Evolutionary conservation across 805 yeast species (phyloP).

Genomic region (Metschnikowia santaceciliae): DNA sequence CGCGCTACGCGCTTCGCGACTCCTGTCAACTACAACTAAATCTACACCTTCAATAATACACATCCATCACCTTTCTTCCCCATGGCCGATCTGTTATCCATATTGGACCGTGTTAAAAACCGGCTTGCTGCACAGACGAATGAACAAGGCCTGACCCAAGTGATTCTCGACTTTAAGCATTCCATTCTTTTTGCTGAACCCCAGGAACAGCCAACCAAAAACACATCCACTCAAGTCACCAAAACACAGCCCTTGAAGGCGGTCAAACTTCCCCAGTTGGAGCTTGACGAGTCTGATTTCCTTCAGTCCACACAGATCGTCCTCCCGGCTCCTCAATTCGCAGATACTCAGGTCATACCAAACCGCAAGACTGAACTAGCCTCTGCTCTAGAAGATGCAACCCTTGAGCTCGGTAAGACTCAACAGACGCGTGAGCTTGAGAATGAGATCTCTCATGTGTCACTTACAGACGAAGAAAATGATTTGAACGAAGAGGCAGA

Average conservation of each 20-base stretch:
- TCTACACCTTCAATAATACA: not conserved
- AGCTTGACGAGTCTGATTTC: constrained; percentile 16
- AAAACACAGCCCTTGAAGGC: not conserved
- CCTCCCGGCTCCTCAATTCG: not conserved
- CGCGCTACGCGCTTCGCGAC: not conserved
- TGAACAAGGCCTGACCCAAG: constrained; percentile 8
- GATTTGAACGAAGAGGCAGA: constrained; percentile 26
- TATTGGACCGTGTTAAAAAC: constrained; percentile 25
- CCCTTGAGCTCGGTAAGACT: not conserved
- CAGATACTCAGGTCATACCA: constrained; percentile 7
- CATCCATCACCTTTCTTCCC: not conserved
- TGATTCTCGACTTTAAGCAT: constrained; percentile 14
- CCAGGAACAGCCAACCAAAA: constrained; percentile 3
- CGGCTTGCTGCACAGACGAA: constrained; percentile 12
- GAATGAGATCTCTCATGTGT: constrained; percentile 28
- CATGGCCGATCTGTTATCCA: constrained; percentile 6
- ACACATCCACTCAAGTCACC: not conserved
- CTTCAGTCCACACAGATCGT: constrained; percentile 9
- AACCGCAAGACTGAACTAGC: not conserved
- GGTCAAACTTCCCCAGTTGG: constrained; percentile 32
- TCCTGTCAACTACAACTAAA: not conserved
- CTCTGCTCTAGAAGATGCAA: not conserved
- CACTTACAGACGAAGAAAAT: constrained; percentile 40
- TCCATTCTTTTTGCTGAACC: constrained; percentile 12
- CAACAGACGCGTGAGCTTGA: constrained; percentile 19